phyloP scores from a whole-genome alignment of 371 early-diverging fungal species.

The Coemansia linderi region DNA sequence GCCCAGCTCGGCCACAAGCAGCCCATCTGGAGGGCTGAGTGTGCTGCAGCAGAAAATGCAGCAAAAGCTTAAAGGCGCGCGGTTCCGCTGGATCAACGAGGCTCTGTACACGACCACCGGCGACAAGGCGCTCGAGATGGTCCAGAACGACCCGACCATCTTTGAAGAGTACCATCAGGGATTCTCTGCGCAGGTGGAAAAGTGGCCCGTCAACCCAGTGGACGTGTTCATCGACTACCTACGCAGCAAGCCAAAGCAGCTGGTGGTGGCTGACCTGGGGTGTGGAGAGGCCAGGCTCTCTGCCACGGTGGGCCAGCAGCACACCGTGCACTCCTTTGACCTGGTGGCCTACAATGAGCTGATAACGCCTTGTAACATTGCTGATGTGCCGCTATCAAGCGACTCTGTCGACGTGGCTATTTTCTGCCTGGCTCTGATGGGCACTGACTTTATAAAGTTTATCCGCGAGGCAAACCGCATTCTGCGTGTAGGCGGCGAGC shows the following conservation, averaged over 20 bases:
- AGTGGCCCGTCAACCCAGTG: slow-evolving; percentile 98
- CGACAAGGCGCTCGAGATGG: slow-evolving; percentile 71
- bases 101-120: slow-evolving; percentile 87
- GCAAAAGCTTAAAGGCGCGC: slow-evolving; percentile 79
- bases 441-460: slow-evolving; percentile 91
- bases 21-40: slow-evolving; percentile 15
- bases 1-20: neutral
- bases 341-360: slow-evolving; percentile 80
- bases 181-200: slow-evolving; percentile 89
- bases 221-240: slow-evolving; percentile 81
- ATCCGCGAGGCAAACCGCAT: slow-evolving; percentile 90
- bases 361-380: slow-evolving; percentile 93
- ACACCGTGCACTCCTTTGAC: slow-evolving; percentile 93
- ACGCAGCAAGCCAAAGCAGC: slow-evolving; percentile 52
- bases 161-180: slow-evolving; percentile 98
- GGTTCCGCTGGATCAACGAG: slow-evolving; percentile 96
- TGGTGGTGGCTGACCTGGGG: slow-evolving; percentile 94
- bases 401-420: slow-evolving; percentile 85
- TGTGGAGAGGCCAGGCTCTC: slow-evolving; percentile 97
- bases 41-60: slow-evolving; percentile 64
- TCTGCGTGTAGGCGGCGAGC: slow-evolving; percentile 80
- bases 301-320: slow-evolving; percentile 62
- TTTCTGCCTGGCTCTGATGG: slow-evolving; percentile 97
- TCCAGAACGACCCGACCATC: slow-evolving; percentile 80
- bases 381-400: slow-evolving; percentile 78